These are phyloP conservation scores for Erucastrum elatum DNA, from an alignment of 345 rosid species.

Conservation along the genomic window DNA sequence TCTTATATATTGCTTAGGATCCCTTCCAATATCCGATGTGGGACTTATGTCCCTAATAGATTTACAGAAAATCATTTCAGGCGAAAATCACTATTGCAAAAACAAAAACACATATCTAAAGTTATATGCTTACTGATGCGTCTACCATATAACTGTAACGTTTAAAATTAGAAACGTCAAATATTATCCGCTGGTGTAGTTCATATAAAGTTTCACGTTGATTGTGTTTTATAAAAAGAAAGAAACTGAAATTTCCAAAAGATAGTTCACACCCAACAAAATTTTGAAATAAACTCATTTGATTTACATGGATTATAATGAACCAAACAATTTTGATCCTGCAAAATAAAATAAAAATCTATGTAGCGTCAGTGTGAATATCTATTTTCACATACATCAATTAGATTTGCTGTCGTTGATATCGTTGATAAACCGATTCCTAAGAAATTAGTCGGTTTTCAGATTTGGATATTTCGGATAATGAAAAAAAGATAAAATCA, in stretches of 20 bases:
- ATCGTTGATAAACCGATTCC: too few species aligned
- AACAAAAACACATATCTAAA: not conserved
- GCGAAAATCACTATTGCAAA: not conserved
- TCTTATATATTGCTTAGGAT: too few species aligned
- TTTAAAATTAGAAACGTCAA: too few species aligned
- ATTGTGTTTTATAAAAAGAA: constrained; percentile 8
- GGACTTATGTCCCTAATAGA: too few species aligned
- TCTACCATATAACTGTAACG: not conserved
- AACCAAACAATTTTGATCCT: not conserved
- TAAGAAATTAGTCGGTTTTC: too few species aligned
- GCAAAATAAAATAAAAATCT: not conserved
- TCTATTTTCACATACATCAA: too few species aligned
- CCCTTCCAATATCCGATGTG: too few species aligned
- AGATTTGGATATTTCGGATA: too few species aligned
- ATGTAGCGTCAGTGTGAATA: too few species aligned
- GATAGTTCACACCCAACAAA: constrained; percentile 25
- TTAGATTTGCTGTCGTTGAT: too few species aligned
- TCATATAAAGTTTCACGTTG: constrained; percentile 24
- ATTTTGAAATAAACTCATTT: constrained; percentile 20
- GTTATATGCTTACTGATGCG: not conserved
- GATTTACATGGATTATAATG: constrained; percentile 34
- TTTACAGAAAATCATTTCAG: not conserved
- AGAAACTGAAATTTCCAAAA: not conserved
- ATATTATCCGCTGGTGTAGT: not conserved
- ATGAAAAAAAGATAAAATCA: too few species aligned